phyloP scores from a whole-genome alignment of 2,329 filamentous ascomycete genomes.

The Paecilomyces sp. region DNA sequence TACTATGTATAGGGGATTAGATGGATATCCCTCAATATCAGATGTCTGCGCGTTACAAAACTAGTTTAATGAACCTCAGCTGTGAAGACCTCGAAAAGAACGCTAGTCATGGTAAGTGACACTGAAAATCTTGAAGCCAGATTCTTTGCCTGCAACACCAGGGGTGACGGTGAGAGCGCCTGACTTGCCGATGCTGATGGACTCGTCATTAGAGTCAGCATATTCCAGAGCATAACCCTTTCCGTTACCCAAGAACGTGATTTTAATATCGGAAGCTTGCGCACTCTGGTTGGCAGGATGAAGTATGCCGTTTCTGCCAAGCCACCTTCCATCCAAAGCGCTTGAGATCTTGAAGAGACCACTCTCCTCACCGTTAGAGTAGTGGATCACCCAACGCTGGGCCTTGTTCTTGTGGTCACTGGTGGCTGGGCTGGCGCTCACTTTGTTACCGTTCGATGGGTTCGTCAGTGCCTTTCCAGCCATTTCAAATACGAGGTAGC shows the following conservation, averaged over 20 bases:
- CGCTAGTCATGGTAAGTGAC: conserved; percentile 23
- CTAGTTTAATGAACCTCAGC: neutral
- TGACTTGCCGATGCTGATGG: conserved; percentile 10
- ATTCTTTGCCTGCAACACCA: neutral
- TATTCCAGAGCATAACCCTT: conserved; percentile 26
- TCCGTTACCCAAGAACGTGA: conserved; percentile 28
- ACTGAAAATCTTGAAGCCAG: conserved; percentile 24
- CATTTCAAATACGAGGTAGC: conserved; percentile 46
- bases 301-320: conserved; percentile 18
- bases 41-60: too few relatives aligned
- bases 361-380: conserved; percentile 23
- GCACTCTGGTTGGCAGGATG: conserved; percentile 8
- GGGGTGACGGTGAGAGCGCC: neutral
- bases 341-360: conserved; percentile 34
- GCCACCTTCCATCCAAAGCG: conserved; percentile 34
- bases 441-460: conserved; percentile 12
- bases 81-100: neutral
- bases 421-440: conserved; percentile 18
- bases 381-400: conserved; percentile 48
- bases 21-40: too few relatives aligned
- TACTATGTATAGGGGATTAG: too few relatives aligned
- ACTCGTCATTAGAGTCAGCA: conserved; percentile 12
- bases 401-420: conserved; percentile 30
- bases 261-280: conserved; percentile 20
- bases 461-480: conserved; percentile 39